Percentiles rank a stretch among this genome's conserved stretches.
These are phyloP conservation scores for Acanthamoeba triangularis DNA, from an alignment of 208 protist species.

Conservation along the genomic window DNA sequence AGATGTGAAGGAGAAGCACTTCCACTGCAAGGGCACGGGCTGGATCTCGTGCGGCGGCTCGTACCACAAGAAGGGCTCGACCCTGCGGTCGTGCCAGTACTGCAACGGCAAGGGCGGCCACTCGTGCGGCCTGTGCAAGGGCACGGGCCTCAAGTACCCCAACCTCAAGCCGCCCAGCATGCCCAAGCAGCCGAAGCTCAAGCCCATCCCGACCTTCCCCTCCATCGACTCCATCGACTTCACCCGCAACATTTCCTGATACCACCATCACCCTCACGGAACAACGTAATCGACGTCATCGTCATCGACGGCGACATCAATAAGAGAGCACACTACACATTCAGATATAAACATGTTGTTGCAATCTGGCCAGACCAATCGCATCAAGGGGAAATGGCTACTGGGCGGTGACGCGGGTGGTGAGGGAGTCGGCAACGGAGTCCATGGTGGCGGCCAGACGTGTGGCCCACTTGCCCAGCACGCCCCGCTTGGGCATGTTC, in stretches of 20 bases:
- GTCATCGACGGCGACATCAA: no score
- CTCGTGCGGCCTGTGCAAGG: background rate
- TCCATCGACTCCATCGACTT: slow-evolving; percentile 15
- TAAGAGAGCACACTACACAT: no score
- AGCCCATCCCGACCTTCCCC: background rate
- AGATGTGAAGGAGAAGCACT: background rate
- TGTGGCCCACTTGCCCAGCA: slow-evolving; percentile 69
- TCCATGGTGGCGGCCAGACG: slow-evolving; percentile 60
- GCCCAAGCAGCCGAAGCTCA: background rate
- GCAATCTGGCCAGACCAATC: no score
- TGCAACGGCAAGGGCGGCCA: slow-evolving; percentile 34
- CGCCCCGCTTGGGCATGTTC: slow-evolving; percentile 38
- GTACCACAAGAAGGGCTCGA: background rate
- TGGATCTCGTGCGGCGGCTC: background rate
- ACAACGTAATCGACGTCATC: no score
- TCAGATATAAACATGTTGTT: no score
- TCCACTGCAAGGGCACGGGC: background rate
- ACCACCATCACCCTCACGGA: no score
- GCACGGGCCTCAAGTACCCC: slow-evolving; percentile 9
- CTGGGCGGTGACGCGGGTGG: slow-evolving; percentile 38
- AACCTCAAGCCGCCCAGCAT: background rate
- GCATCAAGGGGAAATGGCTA: background rate
- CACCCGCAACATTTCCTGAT: background rate
- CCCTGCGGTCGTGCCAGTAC: background rate
- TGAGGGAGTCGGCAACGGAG: slow-evolving; percentile 39